Percentiles rank a stretch among this genome's conserved stretches.
These are phyloP conservation scores for Pythium pyrilobum DNA, from an alignment of 352 stramenopile genomes.

Conservation along the genomic window DNA sequence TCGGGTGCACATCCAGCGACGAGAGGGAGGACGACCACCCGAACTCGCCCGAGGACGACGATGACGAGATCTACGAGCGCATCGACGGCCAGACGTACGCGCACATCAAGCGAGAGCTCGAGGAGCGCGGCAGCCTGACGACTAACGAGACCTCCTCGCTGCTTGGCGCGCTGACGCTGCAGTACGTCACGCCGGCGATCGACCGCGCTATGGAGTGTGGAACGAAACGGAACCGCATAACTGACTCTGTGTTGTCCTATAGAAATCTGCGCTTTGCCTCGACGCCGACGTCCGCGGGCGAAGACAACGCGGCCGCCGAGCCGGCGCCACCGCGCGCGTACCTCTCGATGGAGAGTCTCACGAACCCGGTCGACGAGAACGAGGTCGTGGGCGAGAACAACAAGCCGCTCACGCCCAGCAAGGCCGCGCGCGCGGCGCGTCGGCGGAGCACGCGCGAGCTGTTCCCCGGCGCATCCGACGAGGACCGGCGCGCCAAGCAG, in stretches of 20 bases:
- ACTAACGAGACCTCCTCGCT: slow-evolving; percentile 15
- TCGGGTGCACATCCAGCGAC: slow-evolving; percentile 10
- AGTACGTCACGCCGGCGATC: slow-evolving; percentile 11
- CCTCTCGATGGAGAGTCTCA: slow-evolving; percentile 15
- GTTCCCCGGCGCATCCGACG: slow-evolving; percentile 36
- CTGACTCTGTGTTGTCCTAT: not conserved
- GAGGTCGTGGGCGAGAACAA: slow-evolving; percentile 1
- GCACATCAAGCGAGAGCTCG: not conserved
- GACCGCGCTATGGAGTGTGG: too few relatives aligned
- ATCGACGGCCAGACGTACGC: not conserved
- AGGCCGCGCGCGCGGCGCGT: slow-evolving; percentile 2
- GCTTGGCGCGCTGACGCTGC: slow-evolving; percentile 16
- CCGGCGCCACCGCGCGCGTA: slow-evolving; percentile 3
- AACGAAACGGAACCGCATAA: not conserved
- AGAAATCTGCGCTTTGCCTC: slow-evolving; percentile 12
- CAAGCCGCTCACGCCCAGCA: slow-evolving; percentile 11
- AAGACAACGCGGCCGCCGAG: not conserved
- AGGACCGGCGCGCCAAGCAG: slow-evolving; percentile 56
- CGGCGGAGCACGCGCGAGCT: slow-evolving; percentile 43
- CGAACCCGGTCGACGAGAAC: slow-evolving; percentile 7
- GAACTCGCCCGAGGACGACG: slow-evolving; percentile 8
- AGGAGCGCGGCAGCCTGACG: not conserved
- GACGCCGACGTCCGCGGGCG: not conserved
- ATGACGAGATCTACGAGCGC: not conserved
- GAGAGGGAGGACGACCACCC: slow-evolving; percentile 11